Evolutionary conservation across 306 rosid genomes (phyloP), one percentile per base, ranked within the genome.

Genomic region (Dalbergia cultrata): DNA sequence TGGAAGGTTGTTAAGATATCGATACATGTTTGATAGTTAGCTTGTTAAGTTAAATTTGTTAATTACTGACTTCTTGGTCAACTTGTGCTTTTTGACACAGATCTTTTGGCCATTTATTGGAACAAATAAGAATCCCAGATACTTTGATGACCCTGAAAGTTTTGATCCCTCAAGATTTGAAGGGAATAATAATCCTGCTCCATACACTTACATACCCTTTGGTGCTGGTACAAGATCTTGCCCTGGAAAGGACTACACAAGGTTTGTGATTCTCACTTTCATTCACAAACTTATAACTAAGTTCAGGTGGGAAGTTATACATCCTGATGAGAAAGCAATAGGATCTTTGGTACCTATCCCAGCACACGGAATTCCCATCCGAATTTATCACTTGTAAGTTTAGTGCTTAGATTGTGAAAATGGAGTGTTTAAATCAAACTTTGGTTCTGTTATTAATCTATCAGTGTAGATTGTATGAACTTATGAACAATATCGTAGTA

Each of bases 101-200:
- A 77, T 87, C 0, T 83, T 77, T 63, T 83, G 90, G 90, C 81
- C 86, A 10, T 22, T 87, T 39, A 63, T 49, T 65, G 74, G 84
- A 58, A 63, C 84, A 77, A 80, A 87, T 18, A 83, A 68, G 82
- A 59, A 77, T 64, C 76, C 76, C 0, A 76, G 17, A 43, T 70
- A 59, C 80, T 86, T 86, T 76, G 8, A 35, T 2, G 65, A 83
- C 3, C 80, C 89, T 18, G 85, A 83, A 67, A 82, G 41, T 8
- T 86, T 86, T 73, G 85, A 86, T 72, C 89, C 89, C 0, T 71
- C 87, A 21, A 83, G 89, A 47, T 86, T 86, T 82, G 85, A 83
- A 65, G 75, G 80, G 21, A 79, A 44, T 9, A 44, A 65, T 49
- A 65, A 35, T 39, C 84, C 63, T 62, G 84, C 70, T 12, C 78